These are phyloP conservation scores for Dothistroma septosporum DNA, from an alignment of 2,329 filamentous ascomycete species.

Conservation along the genomic window DNA sequence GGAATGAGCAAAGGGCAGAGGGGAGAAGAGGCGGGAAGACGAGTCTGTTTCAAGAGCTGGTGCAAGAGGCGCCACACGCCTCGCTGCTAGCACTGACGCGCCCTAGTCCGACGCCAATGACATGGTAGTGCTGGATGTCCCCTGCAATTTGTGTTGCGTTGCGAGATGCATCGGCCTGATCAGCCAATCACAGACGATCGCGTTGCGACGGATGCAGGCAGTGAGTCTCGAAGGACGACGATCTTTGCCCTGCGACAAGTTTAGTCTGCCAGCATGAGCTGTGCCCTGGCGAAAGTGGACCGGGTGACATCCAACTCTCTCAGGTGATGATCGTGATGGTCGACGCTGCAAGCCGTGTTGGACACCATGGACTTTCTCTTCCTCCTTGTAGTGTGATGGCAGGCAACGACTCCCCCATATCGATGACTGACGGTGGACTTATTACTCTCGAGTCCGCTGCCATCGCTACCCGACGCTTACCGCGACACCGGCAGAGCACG, in stretches of 20 bases:
- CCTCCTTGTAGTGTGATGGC: neutral
- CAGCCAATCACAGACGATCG: neutral
- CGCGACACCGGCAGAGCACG: neutral
- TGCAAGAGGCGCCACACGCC: neutral
- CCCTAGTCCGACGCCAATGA: neutral
- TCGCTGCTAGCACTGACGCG: neutral
- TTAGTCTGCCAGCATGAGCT: neutral
- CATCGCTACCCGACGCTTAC: neutral
- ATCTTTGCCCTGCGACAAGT: neutral
- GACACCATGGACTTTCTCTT: too few relatives aligned
- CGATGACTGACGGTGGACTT: neutral
- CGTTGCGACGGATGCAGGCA: neutral
- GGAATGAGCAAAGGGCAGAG: slow-evolving; percentile 2
- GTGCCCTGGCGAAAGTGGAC: neutral
- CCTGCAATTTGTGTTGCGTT: neutral
- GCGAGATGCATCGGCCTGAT: neutral
- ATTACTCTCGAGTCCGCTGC: neutral
- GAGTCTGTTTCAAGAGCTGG: slow-evolving; percentile 1
- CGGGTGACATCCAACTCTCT: neutral
- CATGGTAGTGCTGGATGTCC: slow-evolving; percentile 1
- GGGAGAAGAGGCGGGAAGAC: slow-evolving; percentile 2
- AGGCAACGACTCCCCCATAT: neutral
- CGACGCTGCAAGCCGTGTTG: neutral
- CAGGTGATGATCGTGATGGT: neutral
- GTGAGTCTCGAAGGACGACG: slow-evolving; percentile 1